These are phyloP conservation scores for Xylaria scruposa DNA, from an alignment of 495 filamentous ascomycete species.

Conservation along the genomic window DNA sequence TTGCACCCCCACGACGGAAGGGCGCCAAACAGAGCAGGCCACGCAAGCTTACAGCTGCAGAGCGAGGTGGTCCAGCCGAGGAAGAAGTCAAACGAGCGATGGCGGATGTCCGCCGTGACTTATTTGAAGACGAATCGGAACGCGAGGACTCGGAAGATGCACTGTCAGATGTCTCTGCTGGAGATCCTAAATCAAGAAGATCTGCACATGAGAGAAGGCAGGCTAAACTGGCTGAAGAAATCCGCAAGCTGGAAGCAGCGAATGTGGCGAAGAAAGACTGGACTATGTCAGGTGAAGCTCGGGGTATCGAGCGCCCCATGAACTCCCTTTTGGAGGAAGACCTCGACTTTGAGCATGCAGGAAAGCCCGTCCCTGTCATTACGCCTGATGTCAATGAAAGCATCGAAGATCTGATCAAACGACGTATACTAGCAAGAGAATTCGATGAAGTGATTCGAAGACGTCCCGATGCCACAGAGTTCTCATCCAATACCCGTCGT, in stretches of 20 bases:
- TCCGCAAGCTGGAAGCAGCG: constrained; percentile 85
- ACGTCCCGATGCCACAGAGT: constrained; percentile 71
- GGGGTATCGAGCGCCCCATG: constrained; percentile 77
- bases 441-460: constrained; percentile 92
- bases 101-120: constrained; percentile 84
- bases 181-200: constrained; percentile 61
- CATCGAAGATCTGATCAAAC: constrained; percentile 93
- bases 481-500: constrained; percentile 61
- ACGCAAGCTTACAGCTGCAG: constrained; percentile 44
- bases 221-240: constrained; percentile 85
- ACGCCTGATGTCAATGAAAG: constrained; percentile 92
- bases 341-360: constrained; percentile 93
- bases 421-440: constrained; percentile 86
- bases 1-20: constrained; percentile 81
- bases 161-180: constrained; percentile 60
- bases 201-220: constrained; percentile 88
- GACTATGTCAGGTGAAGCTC: constrained; percentile 89
- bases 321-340: constrained; percentile 96
- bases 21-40: constrained; percentile 54
- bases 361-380: constrained; percentile 92
- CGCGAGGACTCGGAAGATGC: constrained; percentile 61
- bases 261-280: constrained; percentile 91
- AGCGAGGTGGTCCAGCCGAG: constrained; percentile 48
- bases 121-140: constrained; percentile 84
- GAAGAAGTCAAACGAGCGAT: constrained; percentile 85